phyloP scores from a whole-genome alignment of 2,329 filamentous ascomycete species.

The Geoglossum cookeanum region DNA sequence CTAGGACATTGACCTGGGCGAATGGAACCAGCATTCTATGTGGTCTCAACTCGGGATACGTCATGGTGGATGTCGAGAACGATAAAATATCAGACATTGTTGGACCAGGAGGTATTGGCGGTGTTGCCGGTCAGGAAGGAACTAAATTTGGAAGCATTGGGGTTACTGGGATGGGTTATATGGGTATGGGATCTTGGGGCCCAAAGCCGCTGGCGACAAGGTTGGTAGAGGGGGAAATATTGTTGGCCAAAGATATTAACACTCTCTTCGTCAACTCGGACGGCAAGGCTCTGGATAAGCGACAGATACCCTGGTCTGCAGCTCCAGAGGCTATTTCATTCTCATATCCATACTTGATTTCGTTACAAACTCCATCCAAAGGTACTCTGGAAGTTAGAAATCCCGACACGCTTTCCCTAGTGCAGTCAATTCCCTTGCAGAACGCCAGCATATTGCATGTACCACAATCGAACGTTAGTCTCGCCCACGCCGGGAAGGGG shows the following conservation, averaged over 20 bases:
- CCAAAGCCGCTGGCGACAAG: constrained; percentile 77
- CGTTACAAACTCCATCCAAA: constrained; percentile 65
- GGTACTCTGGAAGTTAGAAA: constrained; percentile 81
- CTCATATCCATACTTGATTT: constrained; percentile 88
- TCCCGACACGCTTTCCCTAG: constrained; percentile 70
- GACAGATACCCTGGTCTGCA: constrained; percentile 78
- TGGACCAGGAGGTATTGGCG: constrained; percentile 53
- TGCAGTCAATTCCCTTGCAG: constrained; percentile 69
- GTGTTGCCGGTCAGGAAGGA: constrained; percentile 41
- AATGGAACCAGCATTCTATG: constrained; percentile 72
- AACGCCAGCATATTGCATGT: constrained; percentile 76
- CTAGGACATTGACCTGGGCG: constrained; percentile 82
- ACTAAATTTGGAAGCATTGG: constrained; percentile 68
- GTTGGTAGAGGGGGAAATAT: constrained; percentile 62
- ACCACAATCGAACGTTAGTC: constrained; percentile 74
- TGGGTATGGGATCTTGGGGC: constrained; percentile 81
- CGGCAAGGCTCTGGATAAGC: constrained; percentile 62
- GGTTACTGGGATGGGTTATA: constrained; percentile 84
- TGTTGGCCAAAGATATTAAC: constrained; percentile 96
- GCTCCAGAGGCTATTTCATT: constrained; percentile 87
- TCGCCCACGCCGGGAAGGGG: constrained; percentile 91
- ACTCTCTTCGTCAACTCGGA: constrained; percentile 76
- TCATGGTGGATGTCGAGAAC: constrained; percentile 68
- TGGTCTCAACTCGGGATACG: constrained; percentile 80
- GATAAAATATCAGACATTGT: constrained; percentile 58